Evolutionary conservation across 352 stramenopile species (phyloP), one percentile per base, ranked within the genome.

Genomic region (Stramenopiles sp.): DNA sequence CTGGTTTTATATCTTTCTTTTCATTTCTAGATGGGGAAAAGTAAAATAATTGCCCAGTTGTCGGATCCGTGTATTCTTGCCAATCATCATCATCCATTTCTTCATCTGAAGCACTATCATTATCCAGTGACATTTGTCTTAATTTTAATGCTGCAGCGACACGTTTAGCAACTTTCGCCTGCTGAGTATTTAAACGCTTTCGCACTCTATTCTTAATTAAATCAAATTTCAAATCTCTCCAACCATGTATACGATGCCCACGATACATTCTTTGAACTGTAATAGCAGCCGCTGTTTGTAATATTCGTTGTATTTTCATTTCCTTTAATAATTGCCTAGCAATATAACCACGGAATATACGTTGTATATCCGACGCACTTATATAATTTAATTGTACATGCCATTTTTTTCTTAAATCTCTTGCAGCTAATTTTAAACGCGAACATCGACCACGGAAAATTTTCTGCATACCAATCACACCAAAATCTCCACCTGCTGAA

Each of bases 11-110:
- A 79, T 89, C 88, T 7, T 84, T 80, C 0, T 87, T 85, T 43
- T 84, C 78, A 73, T 90, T 88, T 0, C 86, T 83, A 13, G 87
- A 92, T 1, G 88, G 86, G 6, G 88, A 93, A 81, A 92, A 93
- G 86, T 87, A 93, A 74, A 91, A 92, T 74, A 85, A 83, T 63
- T 88, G 85, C 0, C 86, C 87, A 53, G 38, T 53, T 29, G 84
- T 82, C 23, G 89, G 85, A 73, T 90, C 87, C 63, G 86, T 78
- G 33, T 90, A 90, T 31, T 90, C 87, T 7, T 82, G 81, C 88
- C 88, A 93, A 82, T 92, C 88, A 43, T 91, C 86, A 32, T 93
- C 88, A 63, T 53, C 38, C 38, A 53, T 4, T 53, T 53, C 38
- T 53, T 53, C 38, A 53, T 53, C 38, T 53, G 38, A 53, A 13